Evolutionary conservation across 495 filamentous ascomycete species (phyloP).

Genomic region (Mytilinidion resinicola): DNA sequence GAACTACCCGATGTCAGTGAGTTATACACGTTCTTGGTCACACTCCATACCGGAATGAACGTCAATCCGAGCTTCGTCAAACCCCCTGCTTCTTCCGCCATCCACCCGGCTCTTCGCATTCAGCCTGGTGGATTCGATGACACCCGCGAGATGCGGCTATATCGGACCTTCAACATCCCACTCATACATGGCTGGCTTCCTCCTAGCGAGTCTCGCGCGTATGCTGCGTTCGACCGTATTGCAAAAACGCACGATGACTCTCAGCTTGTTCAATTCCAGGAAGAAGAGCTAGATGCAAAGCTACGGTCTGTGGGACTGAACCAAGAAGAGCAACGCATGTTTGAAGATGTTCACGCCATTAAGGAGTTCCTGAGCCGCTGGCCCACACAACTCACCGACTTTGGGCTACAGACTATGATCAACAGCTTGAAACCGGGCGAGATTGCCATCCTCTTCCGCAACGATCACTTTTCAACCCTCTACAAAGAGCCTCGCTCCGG

Average conservation of each 20-base stretch:
- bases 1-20: constrained; percentile 79
- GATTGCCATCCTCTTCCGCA: constrained; percentile 86
- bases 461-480: constrained; percentile 92
- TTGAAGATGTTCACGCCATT: constrained; percentile 75
- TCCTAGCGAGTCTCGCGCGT: constrained; percentile 52
- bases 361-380: constrained; percentile 71
- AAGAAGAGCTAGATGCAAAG: constrained; percentile 81
- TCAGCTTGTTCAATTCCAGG: constrained; percentile 77
- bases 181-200: constrained; percentile 94
- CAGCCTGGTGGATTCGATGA: constrained; percentile 70
- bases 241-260: constrained; percentile 84
- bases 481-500: constrained; percentile 71
- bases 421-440: constrained; percentile 61
- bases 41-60: constrained; percentile 95
- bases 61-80: constrained; percentile 83
- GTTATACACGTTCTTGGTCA: constrained; percentile 77
- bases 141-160: constrained; percentile 77
- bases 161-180: constrained; percentile 78
- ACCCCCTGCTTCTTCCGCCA: constrained; percentile 26
- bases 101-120: constrained; percentile 1
- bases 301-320: constrained; percentile 50
- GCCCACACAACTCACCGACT: constrained; percentile 78
- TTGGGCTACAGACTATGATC: constrained; percentile 67
- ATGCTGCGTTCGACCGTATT: constrained; percentile 59
- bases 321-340: constrained; percentile 55